phyloP scores from a whole-genome alignment of 805 yeast genomes.

The Monosporozyma aquatica region DNA sequence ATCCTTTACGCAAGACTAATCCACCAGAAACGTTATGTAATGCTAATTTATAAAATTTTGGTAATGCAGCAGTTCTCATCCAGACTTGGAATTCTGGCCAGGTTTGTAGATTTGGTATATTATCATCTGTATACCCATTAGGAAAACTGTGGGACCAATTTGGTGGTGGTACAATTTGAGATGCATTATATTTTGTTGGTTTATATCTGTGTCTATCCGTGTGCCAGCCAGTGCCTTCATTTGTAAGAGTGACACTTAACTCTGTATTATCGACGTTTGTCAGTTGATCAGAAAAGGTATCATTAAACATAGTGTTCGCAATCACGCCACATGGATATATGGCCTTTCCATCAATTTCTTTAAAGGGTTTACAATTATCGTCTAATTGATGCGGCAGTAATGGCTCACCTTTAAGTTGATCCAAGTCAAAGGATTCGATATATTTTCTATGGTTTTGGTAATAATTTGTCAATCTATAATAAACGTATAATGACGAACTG shows the following conservation, averaged over 20 bases:
- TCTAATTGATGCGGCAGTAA: conserved; percentile 42
- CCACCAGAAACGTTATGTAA: conserved; percentile 21
- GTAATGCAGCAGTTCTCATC: conserved; percentile 91
- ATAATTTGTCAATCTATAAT: conserved; percentile 81
- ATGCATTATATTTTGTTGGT: conserved; percentile 49
- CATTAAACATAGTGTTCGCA: conserved; percentile 73
- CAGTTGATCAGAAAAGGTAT: conserved; percentile 51
- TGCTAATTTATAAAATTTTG: conserved; percentile 77
- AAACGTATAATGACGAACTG: conserved; percentile 62
- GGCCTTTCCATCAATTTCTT: conserved; percentile 30
- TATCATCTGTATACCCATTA: conserved; percentile 59
- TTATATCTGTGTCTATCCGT: conserved; percentile 55
- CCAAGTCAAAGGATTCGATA: conserved; percentile 73
- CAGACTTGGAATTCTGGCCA: conserved; percentile 73
- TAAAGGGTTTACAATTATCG: conserved; percentile 31
- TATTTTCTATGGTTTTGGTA: conserved; percentile 92
- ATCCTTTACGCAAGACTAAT: conserved; percentile 50
- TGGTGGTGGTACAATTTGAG: conserved; percentile 72
- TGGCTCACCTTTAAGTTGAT: conserved; percentile 72
- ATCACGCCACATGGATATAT: conserved; percentile 77
- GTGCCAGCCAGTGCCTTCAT: conserved; percentile 59
- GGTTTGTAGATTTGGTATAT: conserved; percentile 56
- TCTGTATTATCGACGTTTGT: conserved; percentile 26
- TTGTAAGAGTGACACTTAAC: conserved; percentile 32
- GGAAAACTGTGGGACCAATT: conserved; percentile 68